A percentile compares a stretch with the other conserved stretches of the same genome.
phyloP scores from a whole-genome alignment of 371 early-diverging fungal genomes.

The Rhizopus stolonifer region DNA sequence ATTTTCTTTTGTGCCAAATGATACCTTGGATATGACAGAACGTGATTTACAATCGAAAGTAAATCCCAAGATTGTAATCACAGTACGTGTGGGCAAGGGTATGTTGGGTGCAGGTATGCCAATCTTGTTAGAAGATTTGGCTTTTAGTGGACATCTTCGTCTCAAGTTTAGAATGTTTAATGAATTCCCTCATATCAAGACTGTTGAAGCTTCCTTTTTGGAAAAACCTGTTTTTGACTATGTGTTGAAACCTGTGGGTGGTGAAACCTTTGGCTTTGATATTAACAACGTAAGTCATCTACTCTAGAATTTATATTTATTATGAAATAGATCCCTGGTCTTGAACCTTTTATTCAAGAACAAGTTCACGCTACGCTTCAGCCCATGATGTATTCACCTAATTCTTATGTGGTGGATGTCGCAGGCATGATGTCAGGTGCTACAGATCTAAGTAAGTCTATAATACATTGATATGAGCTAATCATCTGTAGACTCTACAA shows the following conservation, averaged over 20 bases:
- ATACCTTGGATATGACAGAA: constrained; percentile 68
- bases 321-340: constrained; percentile 82
- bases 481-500: constrained; percentile 52
- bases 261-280: constrained; percentile 85
- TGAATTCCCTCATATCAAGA: constrained; percentile 90
- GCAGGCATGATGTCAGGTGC: constrained; percentile 82
- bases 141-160: constrained; percentile 82
- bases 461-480: not conserved
- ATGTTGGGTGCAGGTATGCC: constrained; percentile 88
- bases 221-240: constrained; percentile 93
- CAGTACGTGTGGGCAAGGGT: constrained; percentile 86
- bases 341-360: constrained; percentile 78
- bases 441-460: constrained; percentile 35
- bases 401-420: constrained; percentile 79
- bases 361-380: constrained; percentile 76
- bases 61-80: constrained; percentile 92
- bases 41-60: constrained; percentile 68
- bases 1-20: constrained; percentile 85
- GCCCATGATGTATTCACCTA: constrained; percentile 88
- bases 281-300: constrained; percentile 66
- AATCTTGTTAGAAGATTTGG: constrained; percentile 89
- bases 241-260: constrained; percentile 91
- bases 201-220: constrained; percentile 86
- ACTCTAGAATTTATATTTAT: too few species aligned
- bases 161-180: constrained; percentile 83